These are phyloP conservation scores for Solanum clarkiae DNA, from an alignment of 257 asterid species.

Conservation along the genomic window DNA sequence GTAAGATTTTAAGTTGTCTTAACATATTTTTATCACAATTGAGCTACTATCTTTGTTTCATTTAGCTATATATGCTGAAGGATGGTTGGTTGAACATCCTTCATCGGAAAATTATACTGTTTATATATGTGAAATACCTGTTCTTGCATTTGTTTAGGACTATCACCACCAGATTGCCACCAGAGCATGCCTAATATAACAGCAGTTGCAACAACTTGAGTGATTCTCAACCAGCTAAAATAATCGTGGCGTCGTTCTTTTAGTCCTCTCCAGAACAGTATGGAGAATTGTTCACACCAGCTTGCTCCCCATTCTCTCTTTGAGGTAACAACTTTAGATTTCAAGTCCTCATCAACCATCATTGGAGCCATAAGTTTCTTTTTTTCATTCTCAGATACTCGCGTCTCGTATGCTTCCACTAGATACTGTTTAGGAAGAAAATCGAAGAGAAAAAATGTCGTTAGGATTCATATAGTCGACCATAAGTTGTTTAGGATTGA, in stretches of 20 bases:
- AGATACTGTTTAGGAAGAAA: constrained; percentile 45
- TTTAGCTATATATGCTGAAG: too few relatives aligned
- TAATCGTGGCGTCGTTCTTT: constrained; percentile 84
- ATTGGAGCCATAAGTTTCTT: constrained; percentile 36
- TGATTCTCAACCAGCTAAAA: constrained; percentile 83
- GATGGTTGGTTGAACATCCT: background rate
- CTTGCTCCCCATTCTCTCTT: constrained; percentile 90
- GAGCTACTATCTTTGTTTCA: too few relatives aligned
- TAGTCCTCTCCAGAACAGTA: constrained; percentile 67
- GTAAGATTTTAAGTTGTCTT: too few relatives aligned
- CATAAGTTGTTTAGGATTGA: background rate
- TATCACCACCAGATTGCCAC: constrained; percentile 78
- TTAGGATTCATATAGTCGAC: background rate
- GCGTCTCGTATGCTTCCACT: constrained; percentile 69
- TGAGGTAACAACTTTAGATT: constrained; percentile 22
- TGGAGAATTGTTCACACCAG: constrained; percentile 80
- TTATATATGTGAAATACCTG: constrained; percentile 34
- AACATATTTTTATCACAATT: too few relatives aligned
- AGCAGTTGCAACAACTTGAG: constrained; percentile 88
- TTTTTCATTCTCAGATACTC: constrained; percentile 62
- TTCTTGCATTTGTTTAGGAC: constrained; percentile 54
- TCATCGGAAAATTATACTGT: background rate
- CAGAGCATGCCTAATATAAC: constrained; percentile 74
- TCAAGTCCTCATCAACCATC: constrained; percentile 46
- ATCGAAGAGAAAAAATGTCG: background rate